Evolutionary conservation across 2,329 filamentous ascomycete species (phyloP).

Genomic region (Xylaria sp.): DNA sequence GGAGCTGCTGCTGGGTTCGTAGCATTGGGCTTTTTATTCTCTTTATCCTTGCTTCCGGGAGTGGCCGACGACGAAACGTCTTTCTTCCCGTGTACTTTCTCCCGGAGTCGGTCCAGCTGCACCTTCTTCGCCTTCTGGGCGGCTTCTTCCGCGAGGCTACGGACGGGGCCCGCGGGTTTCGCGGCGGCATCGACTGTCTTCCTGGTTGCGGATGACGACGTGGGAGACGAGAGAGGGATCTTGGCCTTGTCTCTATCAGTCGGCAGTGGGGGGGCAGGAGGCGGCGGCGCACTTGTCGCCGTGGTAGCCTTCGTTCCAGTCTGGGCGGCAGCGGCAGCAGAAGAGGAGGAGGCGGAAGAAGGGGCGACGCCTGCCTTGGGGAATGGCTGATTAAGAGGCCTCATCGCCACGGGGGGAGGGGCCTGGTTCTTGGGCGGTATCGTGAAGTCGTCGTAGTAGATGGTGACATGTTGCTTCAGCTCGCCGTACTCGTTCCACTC

Average conservation of each 20-base stretch:
- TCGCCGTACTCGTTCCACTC: conserved; percentile 99
- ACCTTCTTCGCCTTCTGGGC: conserved; percentile 67
- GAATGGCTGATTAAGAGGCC: conserved; percentile 37
- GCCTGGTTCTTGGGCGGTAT: conserved; percentile 61
- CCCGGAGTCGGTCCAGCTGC: conserved; percentile 57
- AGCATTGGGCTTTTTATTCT: conserved; percentile 15
- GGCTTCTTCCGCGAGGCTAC: conserved; percentile 67
- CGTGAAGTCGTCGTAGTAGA: conserved; percentile 67
- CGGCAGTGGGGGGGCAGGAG: conserved; percentile 36
- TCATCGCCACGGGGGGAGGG: conserved; percentile 48
- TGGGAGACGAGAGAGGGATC: conserved; percentile 31
- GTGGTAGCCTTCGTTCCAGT: conserved; percentile 21
- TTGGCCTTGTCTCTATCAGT: conserved; percentile 41
- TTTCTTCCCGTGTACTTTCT: conserved; percentile 59
- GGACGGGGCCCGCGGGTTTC: conserved; percentile 46
- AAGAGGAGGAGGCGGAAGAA: conserved; percentile 44
- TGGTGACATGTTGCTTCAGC: conserved; percentile 81
- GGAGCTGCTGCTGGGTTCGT: conserved; percentile 5
- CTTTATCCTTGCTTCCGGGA: conserved; percentile 22
- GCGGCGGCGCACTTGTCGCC: conserved; percentile 26
- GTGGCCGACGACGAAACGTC: conserved; percentile 29
- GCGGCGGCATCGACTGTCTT: conserved; percentile 35
- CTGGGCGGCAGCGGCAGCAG: no score
- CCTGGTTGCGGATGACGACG: conserved; percentile 14
- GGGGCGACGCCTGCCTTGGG: conserved; percentile 44